Base-by-base conservation (phyloP, 805 yeast species). In the Candida broadrunensis region DNA sequence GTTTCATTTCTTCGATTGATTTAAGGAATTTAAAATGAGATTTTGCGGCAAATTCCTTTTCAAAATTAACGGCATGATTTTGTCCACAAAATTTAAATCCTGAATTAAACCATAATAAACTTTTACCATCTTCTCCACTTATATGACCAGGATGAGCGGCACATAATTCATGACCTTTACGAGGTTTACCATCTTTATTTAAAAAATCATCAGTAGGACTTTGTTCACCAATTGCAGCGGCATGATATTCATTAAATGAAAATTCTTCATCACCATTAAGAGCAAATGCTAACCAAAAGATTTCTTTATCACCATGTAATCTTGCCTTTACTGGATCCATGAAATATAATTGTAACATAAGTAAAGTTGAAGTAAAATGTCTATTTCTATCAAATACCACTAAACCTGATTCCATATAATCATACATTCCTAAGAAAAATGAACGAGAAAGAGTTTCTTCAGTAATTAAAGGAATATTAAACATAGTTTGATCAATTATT, bases 251-350 rank as follows among this genome's bases (percentile, higher is more conserved):
- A 49, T 79, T 81, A 55, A 81, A 73, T 19, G 54, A 56, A 47
- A 77, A 79, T n/a, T 61, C 55, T 43, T 75, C 79, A 48, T 80
- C 79, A 9, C 87, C 58, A 39, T 64, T 54, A 49, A 57, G 45
- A n/a, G 60, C 47, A 42, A 80, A 77, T 2, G 85, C 86, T 25
- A 85, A 54, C 90, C 91, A 84, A 50, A 83, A 80, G 45, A 85
- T 63, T 53, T 85, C 91, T 50, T 85, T 85, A 47, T 85, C 93
- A 32, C 93, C 93, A 70, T 85, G 84, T 8, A 83, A 49, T 37
- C 61, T 43, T 9, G 46, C 35, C 16, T 43, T 46, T 4, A 58
- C 51, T 6, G 62, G 55, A n/a, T 29, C 38, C 30, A 46, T 39
- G 35, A 55, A 52, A 32, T 47, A 55, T 41, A 64, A 38, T 32